phyloP scores from a whole-genome alignment of 192 early-diverging fungal genomes.

The Entomortierella beljakovae region DNA sequence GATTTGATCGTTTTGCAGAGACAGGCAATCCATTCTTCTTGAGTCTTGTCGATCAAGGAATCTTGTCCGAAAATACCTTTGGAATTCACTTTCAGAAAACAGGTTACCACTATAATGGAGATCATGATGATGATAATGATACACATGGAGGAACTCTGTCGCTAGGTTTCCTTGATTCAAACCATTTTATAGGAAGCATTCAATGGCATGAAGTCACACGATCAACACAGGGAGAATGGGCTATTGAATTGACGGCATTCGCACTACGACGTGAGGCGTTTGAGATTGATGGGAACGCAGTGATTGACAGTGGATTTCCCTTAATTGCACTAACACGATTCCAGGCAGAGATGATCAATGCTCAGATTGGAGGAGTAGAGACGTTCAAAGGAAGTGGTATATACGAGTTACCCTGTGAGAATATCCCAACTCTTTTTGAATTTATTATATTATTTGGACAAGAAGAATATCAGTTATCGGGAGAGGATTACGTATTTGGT shows the following conservation, averaged over 20 bases:
- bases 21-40: constrained; percentile 92
- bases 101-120: not conserved
- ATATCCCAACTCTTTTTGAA: constrained; percentile 73
- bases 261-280: constrained; percentile 81
- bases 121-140: not conserved
- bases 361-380: constrained; percentile 80
- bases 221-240: constrained; percentile 88
- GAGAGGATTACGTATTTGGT: constrained; percentile 61
- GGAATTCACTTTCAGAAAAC: constrained; percentile 77
- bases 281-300: constrained; percentile 75
- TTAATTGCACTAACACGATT: constrained; percentile 80
- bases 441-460: constrained; percentile 84
- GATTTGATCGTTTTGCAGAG: constrained; percentile 80
- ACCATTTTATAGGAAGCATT: constrained; percentile 74
- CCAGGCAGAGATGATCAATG: constrained; percentile 90
- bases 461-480: constrained; percentile 72
- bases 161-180: constrained; percentile 88
- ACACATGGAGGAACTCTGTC: constrained; percentile 20
- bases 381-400: constrained; percentile 77
- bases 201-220: constrained; percentile 90
- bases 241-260: constrained; percentile 85
- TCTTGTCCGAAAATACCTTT: constrained; percentile 87
- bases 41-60: constrained; percentile 80
- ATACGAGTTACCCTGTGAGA: constrained; percentile 86
- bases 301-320: constrained; percentile 94